Evolutionary conservation across 2,329 filamentous ascomycete species (phyloP).

Genomic region (Hymenoscyphus infarciens): DNA sequence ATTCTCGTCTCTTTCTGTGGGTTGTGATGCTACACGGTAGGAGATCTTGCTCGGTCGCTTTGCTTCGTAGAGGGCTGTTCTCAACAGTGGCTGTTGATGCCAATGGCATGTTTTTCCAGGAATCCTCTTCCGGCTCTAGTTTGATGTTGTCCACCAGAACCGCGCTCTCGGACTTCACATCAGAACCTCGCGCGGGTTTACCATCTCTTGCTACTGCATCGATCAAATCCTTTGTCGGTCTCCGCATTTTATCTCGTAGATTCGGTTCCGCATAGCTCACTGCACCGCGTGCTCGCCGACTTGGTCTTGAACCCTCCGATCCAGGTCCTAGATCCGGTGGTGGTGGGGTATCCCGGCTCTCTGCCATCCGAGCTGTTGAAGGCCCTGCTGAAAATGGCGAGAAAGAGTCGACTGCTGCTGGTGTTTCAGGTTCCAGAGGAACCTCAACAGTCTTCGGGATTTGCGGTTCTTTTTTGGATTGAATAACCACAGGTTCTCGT

Average conservation of each 20-base stretch:
- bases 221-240: constrained; percentile 71
- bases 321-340: constrained; percentile 53
- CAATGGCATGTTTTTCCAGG: constrained; percentile 32
- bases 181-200: constrained; percentile 39
- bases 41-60: constrained; percentile 22
- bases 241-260: constrained; percentile 77
- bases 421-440: constrained; percentile 34
- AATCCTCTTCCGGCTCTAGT: constrained; percentile 31
- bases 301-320: constrained; percentile 59
- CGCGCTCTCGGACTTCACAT: constrained; percentile 24
- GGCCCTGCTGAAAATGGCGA: constrained; percentile 50
- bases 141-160: constrained; percentile 24
- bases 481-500: constrained; percentile 17
- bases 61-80: constrained; percentile 33
- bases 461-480: constrained; percentile 15
- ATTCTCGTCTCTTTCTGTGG: constrained; percentile 34
- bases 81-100: constrained; percentile 27
- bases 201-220: constrained; percentile 69
- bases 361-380: constrained; percentile 27
- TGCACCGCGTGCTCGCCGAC: constrained; percentile 61
- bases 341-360: constrained; percentile 54
- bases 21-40: constrained; percentile 31
- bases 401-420: constrained; percentile 42
- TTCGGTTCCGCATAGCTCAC: constrained; percentile 83
- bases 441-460: constrained; percentile 32